Evolutionary conservation across 2,329 filamentous ascomycete species (phyloP).

Genomic region (Cladosporium sp.): DNA sequence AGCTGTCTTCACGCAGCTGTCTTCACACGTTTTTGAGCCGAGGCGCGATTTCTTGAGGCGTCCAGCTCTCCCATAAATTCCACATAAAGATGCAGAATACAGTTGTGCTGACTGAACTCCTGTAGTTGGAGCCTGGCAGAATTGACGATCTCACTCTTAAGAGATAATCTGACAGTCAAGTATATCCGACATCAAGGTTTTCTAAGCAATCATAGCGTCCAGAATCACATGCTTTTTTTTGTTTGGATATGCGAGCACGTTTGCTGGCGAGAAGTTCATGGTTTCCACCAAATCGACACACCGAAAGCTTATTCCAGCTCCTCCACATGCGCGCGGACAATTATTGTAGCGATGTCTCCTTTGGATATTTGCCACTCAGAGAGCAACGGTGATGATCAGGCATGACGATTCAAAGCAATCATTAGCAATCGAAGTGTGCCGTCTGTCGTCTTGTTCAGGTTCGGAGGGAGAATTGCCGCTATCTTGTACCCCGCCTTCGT

Average conservation of each 20-base stretch:
- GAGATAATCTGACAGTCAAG: background rate
- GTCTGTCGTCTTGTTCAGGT: background rate
- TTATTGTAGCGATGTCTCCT: background rate
- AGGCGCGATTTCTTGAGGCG: background rate
- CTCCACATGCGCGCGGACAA: constrained; percentile 1
- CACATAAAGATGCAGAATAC: background rate
- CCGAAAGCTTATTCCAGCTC: background rate
- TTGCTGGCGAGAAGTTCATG: background rate
- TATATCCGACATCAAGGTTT: background rate
- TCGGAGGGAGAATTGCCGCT: background rate
- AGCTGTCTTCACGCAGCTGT: background rate
- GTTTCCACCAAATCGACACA: background rate
- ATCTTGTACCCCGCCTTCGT: background rate
- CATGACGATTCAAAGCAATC: background rate
- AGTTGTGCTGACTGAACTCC: background rate
- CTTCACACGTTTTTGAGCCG: background rate
- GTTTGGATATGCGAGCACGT: background rate
- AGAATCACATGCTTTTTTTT: background rate
- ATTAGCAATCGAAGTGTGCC: background rate
- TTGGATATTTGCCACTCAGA: background rate
- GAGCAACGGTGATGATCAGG: background rate
- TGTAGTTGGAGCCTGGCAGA: background rate
- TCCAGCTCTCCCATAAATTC: background rate
- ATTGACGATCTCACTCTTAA: background rate
- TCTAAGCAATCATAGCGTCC: background rate